Conservation (phyloP, 2,329 filamentous ascomycete species). For the Pestalotiopsis sp. region DNA sequence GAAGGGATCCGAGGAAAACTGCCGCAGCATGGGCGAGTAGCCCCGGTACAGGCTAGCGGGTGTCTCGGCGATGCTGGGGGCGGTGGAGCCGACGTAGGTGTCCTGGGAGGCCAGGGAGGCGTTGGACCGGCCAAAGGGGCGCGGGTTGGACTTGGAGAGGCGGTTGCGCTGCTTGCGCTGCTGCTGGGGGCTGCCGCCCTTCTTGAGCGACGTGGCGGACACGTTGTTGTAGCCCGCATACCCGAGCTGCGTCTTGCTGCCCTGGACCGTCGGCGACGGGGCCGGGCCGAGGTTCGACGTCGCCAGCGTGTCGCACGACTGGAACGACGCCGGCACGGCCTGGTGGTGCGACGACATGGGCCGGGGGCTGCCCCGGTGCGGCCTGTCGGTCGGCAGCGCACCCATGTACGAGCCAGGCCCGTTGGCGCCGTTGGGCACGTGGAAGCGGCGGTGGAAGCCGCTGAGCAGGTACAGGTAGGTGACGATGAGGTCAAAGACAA, state of each 20-base stretch:
- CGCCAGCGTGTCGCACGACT: not conserved
- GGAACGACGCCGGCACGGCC: not conserved
- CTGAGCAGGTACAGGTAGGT: conserved; percentile 24
- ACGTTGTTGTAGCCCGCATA: not conserved
- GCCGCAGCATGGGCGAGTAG: not conserved
- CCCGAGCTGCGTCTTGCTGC: not conserved
- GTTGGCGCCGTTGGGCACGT: conserved; percentile 30
- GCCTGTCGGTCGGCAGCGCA: conserved; percentile 7
- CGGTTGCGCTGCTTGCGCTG: conserved; percentile 2
- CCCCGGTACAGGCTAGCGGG: not conserved
- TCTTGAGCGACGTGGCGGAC: conserved; percentile 12
- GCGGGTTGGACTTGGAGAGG: not conserved
- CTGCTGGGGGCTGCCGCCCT: not conserved
- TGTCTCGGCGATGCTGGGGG: not conserved
- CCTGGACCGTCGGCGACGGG: not conserved
- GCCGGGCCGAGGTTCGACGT: not conserved
- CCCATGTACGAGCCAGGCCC: conserved; percentile 49
- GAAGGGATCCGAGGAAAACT: not conserved
- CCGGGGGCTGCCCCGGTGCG: not conserved
- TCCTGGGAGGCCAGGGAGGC: not conserved
- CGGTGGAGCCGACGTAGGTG: not conserved
- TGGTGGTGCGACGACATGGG: not conserved
- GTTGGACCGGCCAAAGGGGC: not conserved
- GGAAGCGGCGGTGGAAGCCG: conserved; percentile 29
- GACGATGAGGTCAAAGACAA: conserved; percentile 50